A percentile compares a stretch with the other conserved stretches of the same genome.
Conservation (phyloP, 73 alveolate species). For the Tetrahymena borealis region DNA sequence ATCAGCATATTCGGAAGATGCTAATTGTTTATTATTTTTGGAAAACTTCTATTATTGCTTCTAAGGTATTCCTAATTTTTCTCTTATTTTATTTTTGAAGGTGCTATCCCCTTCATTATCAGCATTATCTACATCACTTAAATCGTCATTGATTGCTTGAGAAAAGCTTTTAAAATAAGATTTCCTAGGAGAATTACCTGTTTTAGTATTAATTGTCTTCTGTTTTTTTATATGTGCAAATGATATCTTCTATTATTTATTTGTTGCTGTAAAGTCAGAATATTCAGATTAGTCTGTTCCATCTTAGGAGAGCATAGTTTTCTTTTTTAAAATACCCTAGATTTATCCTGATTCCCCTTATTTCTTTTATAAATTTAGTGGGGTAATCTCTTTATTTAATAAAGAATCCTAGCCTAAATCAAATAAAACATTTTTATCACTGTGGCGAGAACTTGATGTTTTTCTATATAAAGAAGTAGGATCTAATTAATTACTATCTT, state of each 20-base stretch:
- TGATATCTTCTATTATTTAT: background rate
- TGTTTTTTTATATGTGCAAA: background rate
- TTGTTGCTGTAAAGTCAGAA: background rate
- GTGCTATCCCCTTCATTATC: background rate
- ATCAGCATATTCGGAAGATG: background rate
- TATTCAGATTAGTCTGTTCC: background rate
- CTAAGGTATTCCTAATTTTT: background rate
- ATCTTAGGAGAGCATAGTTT: background rate
- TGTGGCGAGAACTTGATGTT: background rate
- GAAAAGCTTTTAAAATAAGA: background rate
- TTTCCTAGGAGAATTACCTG: background rate
- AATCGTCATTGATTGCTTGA: background rate
- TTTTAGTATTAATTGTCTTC: background rate
- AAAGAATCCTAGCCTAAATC: background rate
- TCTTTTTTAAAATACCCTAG: background rate
- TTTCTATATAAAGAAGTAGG: background rate
- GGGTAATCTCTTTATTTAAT: background rate
- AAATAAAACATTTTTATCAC: background rate
- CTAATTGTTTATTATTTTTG: background rate
- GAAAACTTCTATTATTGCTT: background rate
- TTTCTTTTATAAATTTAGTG: background rate
- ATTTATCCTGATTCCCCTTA: background rate
- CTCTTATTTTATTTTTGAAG: background rate
- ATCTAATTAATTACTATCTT: background rate
- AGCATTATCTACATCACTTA: background rate